These are phyloP conservation scores for Hyphopichia burtonii DNA, from an alignment of 1,139 yeast genomes.

Conservation along the genomic window DNA sequence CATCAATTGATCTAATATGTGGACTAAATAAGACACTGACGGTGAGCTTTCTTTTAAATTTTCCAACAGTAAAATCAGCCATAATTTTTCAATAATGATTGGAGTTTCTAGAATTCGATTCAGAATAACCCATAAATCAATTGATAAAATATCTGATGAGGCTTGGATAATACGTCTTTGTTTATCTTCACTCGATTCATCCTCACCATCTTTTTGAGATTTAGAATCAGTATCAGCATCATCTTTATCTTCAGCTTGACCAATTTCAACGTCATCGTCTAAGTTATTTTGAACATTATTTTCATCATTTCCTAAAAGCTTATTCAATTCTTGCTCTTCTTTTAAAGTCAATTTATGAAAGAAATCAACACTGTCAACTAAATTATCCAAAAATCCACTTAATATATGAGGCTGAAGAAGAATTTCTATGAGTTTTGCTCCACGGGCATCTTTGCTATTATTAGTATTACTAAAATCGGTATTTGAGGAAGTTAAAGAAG, in stretches of 20 bases:
- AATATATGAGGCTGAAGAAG: constrained; percentile 47
- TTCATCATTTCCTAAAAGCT: constrained; percentile 9
- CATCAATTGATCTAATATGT: constrained; percentile 46
- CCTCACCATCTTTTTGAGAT: constrained; percentile 13
- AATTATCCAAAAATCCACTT: constrained; percentile 38
- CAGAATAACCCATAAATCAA: constrained; percentile 46
- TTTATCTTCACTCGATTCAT: constrained; percentile 35
- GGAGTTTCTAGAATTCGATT: constrained; percentile 48
- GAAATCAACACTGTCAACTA: constrained; percentile 38
- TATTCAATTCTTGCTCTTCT: constrained; percentile 21
- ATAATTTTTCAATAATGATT: constrained; percentile 37
- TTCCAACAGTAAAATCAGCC: constrained; percentile 41
- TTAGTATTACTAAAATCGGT: constrained; percentile 23
- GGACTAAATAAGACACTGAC: constrained; percentile 39
- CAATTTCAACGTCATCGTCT: constrained; percentile 13
- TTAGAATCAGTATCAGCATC: background rate
- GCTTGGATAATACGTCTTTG: constrained; percentile 42
- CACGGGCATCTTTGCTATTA: constrained; percentile 36
- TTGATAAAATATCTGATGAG: constrained; percentile 42
- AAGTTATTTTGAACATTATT: background rate
- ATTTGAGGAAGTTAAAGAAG: constrained; percentile 40
- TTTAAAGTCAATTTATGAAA: constrained; percentile 29
- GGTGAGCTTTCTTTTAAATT: constrained; percentile 42
- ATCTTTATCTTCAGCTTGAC: constrained; percentile 7
- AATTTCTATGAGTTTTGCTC: constrained; percentile 42